Percentiles rank a stretch among this genome's conserved stretches.
Evolutionary conservation across 176 grass and related monocot genomes (phyloP).

Genomic region (Phragmites australis): DNA sequence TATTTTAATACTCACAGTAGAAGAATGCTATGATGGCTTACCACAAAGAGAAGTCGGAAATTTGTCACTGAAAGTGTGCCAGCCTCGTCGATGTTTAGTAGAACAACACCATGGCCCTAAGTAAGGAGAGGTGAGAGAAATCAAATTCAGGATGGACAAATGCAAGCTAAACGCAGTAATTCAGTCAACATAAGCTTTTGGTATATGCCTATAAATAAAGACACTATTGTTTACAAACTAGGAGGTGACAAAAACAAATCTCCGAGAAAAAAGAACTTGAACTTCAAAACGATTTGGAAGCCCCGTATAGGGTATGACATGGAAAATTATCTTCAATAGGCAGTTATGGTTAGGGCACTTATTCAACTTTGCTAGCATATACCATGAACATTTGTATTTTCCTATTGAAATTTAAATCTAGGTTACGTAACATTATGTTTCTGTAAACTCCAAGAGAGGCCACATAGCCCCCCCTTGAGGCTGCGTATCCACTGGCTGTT

Average conservation of each 20-base stretch:
- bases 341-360: too few species aligned
- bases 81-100: constrained; percentile 66
- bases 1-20: neutral
- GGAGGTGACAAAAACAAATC: neutral
- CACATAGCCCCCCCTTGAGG: neutral
- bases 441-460: neutral
- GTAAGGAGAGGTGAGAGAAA: constrained; percentile 20
- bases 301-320: neutral
- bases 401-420: neutral
- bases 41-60: constrained; percentile 87
- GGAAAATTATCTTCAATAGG: neutral
- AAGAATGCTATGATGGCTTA: constrained; percentile 44
- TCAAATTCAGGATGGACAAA: constrained; percentile 13
- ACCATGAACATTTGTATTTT: neutral
- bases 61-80: constrained; percentile 83
- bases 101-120: constrained; percentile 63
- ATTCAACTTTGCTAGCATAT: too few species aligned
- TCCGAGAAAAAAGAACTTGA: neutral
- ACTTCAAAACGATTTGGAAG: too few species aligned
- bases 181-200: neutral
- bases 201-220: neutral
- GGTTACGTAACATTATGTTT: neutral
- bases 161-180: neutral
- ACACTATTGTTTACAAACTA: neutral
- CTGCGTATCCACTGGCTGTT: neutral